Conservation (phyloP, 306 rosid genomes). For the Vigna nakashimae region DNA sequence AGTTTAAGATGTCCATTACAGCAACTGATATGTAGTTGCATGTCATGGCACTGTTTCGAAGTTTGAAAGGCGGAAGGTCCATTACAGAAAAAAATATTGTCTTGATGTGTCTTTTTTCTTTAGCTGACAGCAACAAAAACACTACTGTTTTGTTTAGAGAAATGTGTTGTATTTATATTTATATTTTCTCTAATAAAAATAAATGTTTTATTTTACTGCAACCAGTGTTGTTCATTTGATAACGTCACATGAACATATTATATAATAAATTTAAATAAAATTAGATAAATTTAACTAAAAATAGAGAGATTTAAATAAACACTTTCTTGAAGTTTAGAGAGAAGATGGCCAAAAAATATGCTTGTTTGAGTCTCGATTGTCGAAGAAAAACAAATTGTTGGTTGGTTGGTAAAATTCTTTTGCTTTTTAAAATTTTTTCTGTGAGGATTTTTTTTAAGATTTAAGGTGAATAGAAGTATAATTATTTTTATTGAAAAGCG, state of each 20-base stretch:
- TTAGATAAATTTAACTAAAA: background rate
- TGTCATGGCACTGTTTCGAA: constrained; percentile 2
- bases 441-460: no score
- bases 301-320: background rate
- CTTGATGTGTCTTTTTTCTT: background rate
- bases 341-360: background rate
- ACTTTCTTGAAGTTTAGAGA: background rate
- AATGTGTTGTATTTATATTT: background rate
- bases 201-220: background rate
- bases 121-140: background rate
- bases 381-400: no score
- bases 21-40: constrained; percentile 6
- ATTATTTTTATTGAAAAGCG: no score
- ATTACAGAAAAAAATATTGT: constrained; percentile 14
- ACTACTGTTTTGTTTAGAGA: background rate
- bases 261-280: background rate
- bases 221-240: background rate
- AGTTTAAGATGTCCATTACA: constrained; percentile 15
- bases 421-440: no score
- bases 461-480: no score
- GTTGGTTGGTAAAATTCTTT: no score
- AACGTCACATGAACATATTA: background rate
- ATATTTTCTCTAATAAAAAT: background rate
- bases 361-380: no score
- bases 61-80: background rate